phyloP scores from a whole-genome alignment of 1,139 yeast species.

The Debaryomyces singareniensis region DNA sequence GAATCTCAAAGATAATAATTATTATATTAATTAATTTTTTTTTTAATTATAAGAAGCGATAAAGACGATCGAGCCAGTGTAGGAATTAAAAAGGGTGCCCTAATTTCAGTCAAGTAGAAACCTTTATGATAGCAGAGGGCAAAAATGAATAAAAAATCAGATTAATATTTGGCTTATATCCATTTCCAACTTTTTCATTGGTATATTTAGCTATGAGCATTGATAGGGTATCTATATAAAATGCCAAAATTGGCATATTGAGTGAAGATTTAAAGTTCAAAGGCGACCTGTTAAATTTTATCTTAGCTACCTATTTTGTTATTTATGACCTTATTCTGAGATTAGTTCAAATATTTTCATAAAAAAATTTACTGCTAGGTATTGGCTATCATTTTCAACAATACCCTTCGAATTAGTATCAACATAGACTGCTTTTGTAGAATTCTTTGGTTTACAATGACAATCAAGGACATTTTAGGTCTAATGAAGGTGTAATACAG shows the following conservation, averaged over 20 bases:
- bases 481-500: not conserved
- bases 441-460: not conserved
- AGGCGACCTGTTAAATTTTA: not conserved
- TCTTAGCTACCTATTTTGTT: not conserved
- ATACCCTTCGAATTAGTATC: constrained; percentile 2
- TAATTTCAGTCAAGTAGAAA: not conserved
- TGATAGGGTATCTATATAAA: not conserved
- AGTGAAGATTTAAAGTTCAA: not conserved
- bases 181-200: not conserved
- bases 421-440: not conserved
- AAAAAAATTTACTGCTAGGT: not conserved
- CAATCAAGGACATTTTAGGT: not conserved
- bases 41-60: not conserved
- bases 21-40: not conserved
- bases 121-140: not conserved
- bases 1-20: not conserved
- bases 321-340: not conserved
- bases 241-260: not conserved
- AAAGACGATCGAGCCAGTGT: not conserved
- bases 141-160: not conserved
- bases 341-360: not conserved
- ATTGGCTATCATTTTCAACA: not conserved
- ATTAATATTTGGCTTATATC: not conserved
- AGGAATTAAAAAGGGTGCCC: not conserved
- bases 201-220: constrained; percentile 1